Base-by-base conservation (phyloP, 73 alveolate genomes). In the Paramecium pentaurelia region DNA sequence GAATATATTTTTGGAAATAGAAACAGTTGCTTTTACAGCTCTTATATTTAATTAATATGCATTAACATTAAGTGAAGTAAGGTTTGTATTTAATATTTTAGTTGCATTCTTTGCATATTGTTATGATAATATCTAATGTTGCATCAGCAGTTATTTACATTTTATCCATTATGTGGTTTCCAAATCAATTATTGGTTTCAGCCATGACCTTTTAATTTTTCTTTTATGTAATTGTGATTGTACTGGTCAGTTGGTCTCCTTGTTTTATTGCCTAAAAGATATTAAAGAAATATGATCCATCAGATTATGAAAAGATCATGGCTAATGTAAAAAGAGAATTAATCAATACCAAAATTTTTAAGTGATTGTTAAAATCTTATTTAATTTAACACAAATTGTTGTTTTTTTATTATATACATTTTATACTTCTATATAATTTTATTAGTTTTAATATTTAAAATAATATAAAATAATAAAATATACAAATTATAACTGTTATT, bases 11-110 rank as follows among this genome's bases (percentile, higher is more conserved):
- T 85, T 96, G 34, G 95, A 95, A 64, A 96, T 97, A 71, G 99
- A 96, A 22, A 97, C 99, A 4, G 96, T 96, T 25, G 95, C 99
- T 20, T 97, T 96, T 94, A 95, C 99, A 32, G 98, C 98, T 3
- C 86, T 97, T 25, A 97, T 97, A 51, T 92, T 95, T 44, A 90
- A 80, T 49, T 20, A 80, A 80, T 80, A 80, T 80, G 47, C 51
- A 4, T 47, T 80, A 22, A 80, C 91, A 8, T 27, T 80, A 12
- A 42, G 77, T 44, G 91, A 80, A 45, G 87, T 73, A 73, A 73
- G 1, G 0, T 10, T 37, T 7, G 1, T 6, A 32, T 2, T 30
- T 73, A 36, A 12, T 37, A 16, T 16, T 73, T 36, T 87, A 87
- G 93, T 47, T 89, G 8, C 94, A 89, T 54, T 71, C 86, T 25